A percentile compares a stretch with the other conserved stretches of the same genome.
phyloP scores from a whole-genome alignment of 2,329 filamentous ascomycete genomes.

The Penicillium griseofulvum region DNA sequence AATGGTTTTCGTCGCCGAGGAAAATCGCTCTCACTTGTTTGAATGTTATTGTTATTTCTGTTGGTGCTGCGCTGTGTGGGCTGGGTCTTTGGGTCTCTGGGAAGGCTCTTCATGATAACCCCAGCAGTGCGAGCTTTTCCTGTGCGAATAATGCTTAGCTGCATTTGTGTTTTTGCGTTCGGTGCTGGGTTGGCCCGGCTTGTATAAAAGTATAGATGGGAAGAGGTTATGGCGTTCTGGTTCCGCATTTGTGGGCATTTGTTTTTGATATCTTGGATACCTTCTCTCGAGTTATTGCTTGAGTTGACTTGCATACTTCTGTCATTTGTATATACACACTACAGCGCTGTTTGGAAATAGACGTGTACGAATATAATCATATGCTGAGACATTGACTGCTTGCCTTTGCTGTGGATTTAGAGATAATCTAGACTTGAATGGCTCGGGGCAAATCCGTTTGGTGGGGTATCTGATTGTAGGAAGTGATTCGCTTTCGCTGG shows the following conservation, averaged over 20 bases:
- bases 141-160: constrained; percentile 31
- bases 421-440: neutral
- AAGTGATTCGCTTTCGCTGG: too few relatives aligned
- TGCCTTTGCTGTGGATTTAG: too few relatives aligned
- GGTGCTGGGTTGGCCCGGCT: neutral
- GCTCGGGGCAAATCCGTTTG: too few relatives aligned
- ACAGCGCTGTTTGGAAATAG: neutral
- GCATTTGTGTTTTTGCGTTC: neutral
- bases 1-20: constrained; percentile 30
- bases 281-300: neutral
- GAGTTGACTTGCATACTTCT: neutral
- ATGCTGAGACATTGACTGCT: neutral
- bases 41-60: constrained; percentile 25
- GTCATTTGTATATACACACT: neutral
- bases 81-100: constrained; percentile 37
- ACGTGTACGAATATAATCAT: neutral
- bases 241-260: neutral
- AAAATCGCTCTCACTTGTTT: constrained; percentile 30
- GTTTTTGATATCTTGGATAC: neutral
- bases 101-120: constrained; percentile 35
- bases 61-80: constrained; percentile 29
- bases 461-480: too few relatives aligned
- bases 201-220: neutral
- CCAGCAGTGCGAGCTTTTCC: constrained; percentile 32
- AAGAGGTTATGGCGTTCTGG: neutral